Base-by-base conservation (phyloP, 495 filamentous ascomycete species). In the Penicillium malachiteum region DNA sequence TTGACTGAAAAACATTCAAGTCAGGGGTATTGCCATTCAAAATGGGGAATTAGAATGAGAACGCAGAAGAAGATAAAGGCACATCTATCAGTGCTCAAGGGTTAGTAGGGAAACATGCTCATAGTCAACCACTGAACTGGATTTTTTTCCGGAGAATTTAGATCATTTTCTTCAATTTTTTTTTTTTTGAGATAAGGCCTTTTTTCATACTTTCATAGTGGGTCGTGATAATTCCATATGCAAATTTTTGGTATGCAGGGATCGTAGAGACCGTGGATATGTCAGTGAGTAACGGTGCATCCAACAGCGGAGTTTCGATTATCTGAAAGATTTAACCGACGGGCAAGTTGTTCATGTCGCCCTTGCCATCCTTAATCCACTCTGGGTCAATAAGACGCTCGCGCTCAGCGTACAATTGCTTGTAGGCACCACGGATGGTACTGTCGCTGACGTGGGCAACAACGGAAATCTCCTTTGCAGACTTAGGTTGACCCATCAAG, bases 381-480 rank as follows among this genome's bases (percentile, higher is more conserved):
- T 89, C 84, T 34, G 82, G 76, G 62, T 88, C 82, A 63, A 97
- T 80, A 54, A 98, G 71, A 46, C 82, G 74, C 58, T 94, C 87
- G 14, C 84, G 82, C 43, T 86, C 83, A 7, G 77, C 74, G 64
- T 90, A 91, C 42, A 98, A 80, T 63, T 87, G 83, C 65, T 94
- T 93, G 76, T 97, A 98, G 0, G 95, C 91, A 45, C 90, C 92
- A 45, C 92, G 89, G 58, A 98, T 96, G 1, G 94, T 98, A 44
- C 92, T 92, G 62, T 98, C 94, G 64, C 91, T 96, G 31, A 97
- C 94, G 55, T 89, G 89, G 5, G 87, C 88, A 14, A 94, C 86
- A 1, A 56, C 53, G 1, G 87, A 87, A 58, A 97, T 96, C 50
- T 96, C 88, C 70, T 93, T 94, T 39, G 92, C 85, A 6, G 81